These are phyloP conservation scores for Leccinum sublutescens DNA, from an alignment of 768 basidiomycete genomes.

Conservation along the genomic window DNA sequence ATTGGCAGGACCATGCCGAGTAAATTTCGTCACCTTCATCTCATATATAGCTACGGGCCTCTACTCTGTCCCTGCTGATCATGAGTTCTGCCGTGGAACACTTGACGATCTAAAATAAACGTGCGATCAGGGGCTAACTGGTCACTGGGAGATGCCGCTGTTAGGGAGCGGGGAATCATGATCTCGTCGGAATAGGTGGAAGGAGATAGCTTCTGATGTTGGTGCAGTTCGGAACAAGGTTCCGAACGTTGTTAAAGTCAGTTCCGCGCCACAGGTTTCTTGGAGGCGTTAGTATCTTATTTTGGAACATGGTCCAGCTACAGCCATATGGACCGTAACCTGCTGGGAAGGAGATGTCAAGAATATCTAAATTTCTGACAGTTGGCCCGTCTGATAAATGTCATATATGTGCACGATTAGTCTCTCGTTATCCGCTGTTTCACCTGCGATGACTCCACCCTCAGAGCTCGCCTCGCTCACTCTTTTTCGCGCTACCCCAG, in stretches of 20 bases:
- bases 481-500: slow-evolving; percentile 47
- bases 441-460: slow-evolving; percentile 4
- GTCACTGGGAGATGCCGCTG: neutral
- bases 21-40: neutral
- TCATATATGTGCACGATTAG: neutral
- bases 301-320: neutral
- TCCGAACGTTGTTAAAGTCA: neutral
- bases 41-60: neutral
- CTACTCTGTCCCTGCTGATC: neutral
- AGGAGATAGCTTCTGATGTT: neutral
- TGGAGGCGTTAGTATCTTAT: neutral
- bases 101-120: neutral
- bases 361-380: neutral
- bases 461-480: slow-evolving; percentile 32
- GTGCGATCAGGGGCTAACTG: neutral
- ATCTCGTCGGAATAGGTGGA: neutral
- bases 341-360: slow-evolving; percentile 2
- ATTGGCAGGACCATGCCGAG: neutral
- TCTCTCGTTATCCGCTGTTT: neutral
- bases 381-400: neutral
- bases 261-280: neutral
- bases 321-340: neutral
- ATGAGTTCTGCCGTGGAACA: neutral
- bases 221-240: neutral
- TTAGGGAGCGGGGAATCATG: neutral